phyloP scores from a whole-genome alignment of 1,139 yeast species.

The Geotrichum restrictum region DNA sequence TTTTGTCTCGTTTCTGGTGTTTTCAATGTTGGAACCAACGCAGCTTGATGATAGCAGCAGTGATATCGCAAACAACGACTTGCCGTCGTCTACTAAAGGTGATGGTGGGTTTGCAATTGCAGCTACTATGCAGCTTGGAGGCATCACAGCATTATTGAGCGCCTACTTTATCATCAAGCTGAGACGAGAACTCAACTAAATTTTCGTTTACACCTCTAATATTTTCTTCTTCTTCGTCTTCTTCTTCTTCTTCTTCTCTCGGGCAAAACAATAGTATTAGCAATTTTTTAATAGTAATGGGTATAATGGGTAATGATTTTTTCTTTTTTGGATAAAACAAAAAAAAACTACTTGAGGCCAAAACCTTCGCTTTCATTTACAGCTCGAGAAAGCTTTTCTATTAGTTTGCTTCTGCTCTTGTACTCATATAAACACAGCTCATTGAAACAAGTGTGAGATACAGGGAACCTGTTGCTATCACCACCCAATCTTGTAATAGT shows the following conservation, averaged over 20 bases:
- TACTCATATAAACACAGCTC: slow-evolving; percentile 77
- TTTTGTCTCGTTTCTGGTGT: slow-evolving; percentile 39
- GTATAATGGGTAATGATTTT: not conserved
- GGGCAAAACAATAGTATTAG: not conserved
- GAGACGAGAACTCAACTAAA: slow-evolving; percentile 11
- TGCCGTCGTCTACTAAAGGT: slow-evolving; percentile 26
- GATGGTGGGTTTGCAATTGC: slow-evolving; percentile 41
- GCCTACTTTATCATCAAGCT: slow-evolving; percentile 34
- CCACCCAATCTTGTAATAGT: slow-evolving; percentile 44
- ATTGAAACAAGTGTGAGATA: slow-evolving; percentile 92
- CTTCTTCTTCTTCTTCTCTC: no score
- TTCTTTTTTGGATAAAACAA: not conserved
- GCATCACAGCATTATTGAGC: slow-evolving; percentile 36
- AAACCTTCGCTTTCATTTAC: slow-evolving; percentile 80
- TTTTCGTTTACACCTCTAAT: no score
- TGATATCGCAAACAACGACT: slow-evolving; percentile 17
- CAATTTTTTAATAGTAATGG: not conserved
- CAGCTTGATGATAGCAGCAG: slow-evolving; percentile 21
- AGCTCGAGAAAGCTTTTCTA: slow-evolving; percentile 58
- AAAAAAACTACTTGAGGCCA: slow-evolving; percentile 53
- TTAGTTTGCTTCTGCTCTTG: slow-evolving; percentile 48
- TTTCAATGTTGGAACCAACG: slow-evolving; percentile 30
- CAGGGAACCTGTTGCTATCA: slow-evolving; percentile 58
- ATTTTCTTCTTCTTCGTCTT: no score
- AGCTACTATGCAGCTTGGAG: slow-evolving; percentile 39